Base-by-base conservation (phyloP, 306 rosid genomes). In the Cicer judaicum region DNA sequence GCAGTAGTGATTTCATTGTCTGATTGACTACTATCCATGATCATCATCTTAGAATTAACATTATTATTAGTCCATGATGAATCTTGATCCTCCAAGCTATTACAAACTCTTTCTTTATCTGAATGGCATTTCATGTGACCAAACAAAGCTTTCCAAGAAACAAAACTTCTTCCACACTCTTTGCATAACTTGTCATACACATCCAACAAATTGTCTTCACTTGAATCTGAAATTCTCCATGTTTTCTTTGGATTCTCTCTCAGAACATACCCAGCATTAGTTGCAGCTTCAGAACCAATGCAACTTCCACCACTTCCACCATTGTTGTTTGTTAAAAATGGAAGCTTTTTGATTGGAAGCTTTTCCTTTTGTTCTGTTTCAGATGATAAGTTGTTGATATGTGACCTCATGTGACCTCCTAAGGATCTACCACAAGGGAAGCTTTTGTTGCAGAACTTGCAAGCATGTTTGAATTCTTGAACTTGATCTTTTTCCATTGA, bases 391-490 rank as follows among this genome's bases (percentile, higher is more conserved):
- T 72, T 85, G 76, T 70, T 85, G 61, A 87, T 62, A 78, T 93
- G 97, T 77, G 96, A 93, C 92, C 93, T 93, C 94, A 93, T 89
- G 84, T 93, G 98, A 29, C 97, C 97, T 40, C 98, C 98, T 77
- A 93, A 83, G 11, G 98, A 91, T 93, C 97, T 89, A 0, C 93
- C 97, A 71, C 96, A 88, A 40, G 90, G 90, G 70, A 93, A 93
- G 42, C 86, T 83, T 87, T 87, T 93, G 81, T 66, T 75, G 82
- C 98, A 93, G 85, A 87, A 85, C 82, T 93, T 93, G 89, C 98
- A 93, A 15, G 72, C 80, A 63, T 93, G 88, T 83, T 86, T 87
- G 18, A 83, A 54, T 71, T 72, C 84, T 84, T 64, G 84, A 68
- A 73, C 80, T 80, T 78, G 83, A 62, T 77, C 78, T 80, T 78